These are phyloP conservation scores for Pythium rishiriense DNA, from an alignment of 352 stramenopile genomes.

Conservation along the genomic window DNA sequence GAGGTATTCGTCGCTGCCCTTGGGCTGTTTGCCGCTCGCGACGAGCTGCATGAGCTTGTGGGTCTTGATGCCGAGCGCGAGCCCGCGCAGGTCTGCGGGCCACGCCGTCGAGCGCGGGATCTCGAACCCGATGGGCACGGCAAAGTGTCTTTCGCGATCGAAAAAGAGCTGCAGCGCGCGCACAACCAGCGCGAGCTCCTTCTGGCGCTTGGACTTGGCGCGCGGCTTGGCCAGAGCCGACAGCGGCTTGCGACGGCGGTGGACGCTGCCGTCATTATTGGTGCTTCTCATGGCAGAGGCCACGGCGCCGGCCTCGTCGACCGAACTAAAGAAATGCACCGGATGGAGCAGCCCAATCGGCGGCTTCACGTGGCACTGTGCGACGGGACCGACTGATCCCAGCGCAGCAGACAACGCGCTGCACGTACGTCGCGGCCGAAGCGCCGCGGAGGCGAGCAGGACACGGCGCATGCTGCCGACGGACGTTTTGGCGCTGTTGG, in stretches of 20 bases:
- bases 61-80: conserved; percentile 57
- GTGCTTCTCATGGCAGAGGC: not conserved
- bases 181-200: conserved; percentile 44
- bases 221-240: not conserved
- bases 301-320: not conserved
- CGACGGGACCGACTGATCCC: not conserved
- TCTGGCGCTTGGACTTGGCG: conserved; percentile 25
- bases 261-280: too few relatives aligned
- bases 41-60: conserved; percentile 57
- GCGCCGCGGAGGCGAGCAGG: not conserved
- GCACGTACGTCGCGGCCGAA: not conserved
- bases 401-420: not conserved
- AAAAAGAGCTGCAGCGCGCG: conserved; percentile 55
- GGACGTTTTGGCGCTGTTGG: not conserved
- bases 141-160: conserved; percentile 60
- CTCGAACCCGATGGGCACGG: conserved; percentile 45
- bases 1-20: conserved; percentile 38
- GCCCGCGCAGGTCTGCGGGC: conserved; percentile 46
- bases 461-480: not conserved
- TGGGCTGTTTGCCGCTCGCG: conserved; percentile 23
- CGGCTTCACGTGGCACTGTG: not conserved
- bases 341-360: not conserved
- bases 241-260: conserved; percentile 9
- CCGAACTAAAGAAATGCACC: conserved; percentile 11
- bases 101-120: conserved; percentile 44